Percentiles rank a stretch among this genome's conserved stretches.
Conservation (phyloP, 1,139 yeast species). For the Candida glucosophila region DNA sequence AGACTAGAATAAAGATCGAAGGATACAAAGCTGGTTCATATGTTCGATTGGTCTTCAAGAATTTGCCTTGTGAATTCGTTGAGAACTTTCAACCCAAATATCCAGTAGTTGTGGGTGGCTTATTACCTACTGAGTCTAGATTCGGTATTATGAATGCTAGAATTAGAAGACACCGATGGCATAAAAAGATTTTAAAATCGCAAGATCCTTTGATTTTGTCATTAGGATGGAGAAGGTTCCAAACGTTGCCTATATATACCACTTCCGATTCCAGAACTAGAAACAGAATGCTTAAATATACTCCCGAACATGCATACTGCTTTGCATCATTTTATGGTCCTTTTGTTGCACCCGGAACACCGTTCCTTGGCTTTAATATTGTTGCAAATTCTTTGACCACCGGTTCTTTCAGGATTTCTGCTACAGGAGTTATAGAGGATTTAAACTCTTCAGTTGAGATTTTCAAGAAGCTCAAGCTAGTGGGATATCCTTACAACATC, state of each 20-base stretch:
- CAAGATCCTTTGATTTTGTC: constrained; percentile 93
- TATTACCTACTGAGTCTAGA: constrained; percentile 81
- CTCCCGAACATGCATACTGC: constrained; percentile 98
- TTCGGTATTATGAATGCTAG: constrained; percentile 94
- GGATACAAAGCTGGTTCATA: constrained; percentile 93
- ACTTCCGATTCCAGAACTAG: constrained; percentile 96
- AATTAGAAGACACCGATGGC: constrained; percentile 98
- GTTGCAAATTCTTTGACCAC: constrained; percentile 80
- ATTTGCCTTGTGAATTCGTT: constrained; percentile 83
- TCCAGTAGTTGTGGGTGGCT: constrained; percentile 87
- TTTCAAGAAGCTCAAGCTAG: constrained; percentile 90
- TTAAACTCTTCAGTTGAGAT: constrained; percentile 85
- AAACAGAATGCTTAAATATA: constrained; percentile 94
- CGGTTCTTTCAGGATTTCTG: constrained; percentile 89
- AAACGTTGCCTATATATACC: constrained; percentile 90
- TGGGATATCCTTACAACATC: constrained; percentile 89
- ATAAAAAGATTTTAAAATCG: constrained; percentile 87
- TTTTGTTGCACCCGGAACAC: constrained; percentile 91
- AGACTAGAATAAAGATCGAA: constrained; percentile 71
- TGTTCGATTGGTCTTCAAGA: constrained; percentile 78
- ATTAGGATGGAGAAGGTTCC: constrained; percentile 97
- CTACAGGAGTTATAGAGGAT: constrained; percentile 96
- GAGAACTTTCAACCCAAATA: constrained; percentile 77
- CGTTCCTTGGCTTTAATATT: constrained; percentile 90
- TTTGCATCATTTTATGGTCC: constrained; percentile 97